Conservation (phyloP, 2,329 filamentous ascomycete species). For the Beauveria varroae region DNA sequence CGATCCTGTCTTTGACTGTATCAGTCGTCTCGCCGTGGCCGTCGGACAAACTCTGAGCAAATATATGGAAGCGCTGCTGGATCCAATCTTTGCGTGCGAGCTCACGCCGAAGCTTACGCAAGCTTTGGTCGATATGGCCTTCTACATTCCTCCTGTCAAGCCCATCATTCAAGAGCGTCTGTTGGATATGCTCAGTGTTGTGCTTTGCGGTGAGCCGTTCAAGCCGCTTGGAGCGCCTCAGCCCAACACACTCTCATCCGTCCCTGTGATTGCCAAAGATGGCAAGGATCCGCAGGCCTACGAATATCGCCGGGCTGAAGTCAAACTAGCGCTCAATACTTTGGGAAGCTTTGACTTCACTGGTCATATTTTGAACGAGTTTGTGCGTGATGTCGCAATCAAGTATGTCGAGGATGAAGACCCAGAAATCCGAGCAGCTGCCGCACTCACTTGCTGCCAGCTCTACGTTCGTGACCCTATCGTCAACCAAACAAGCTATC, state of each 20-base stretch:
- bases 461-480: slow-evolving; percentile 95
- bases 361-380: slow-evolving; percentile 91
- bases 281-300: slow-evolving; percentile 76
- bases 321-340: slow-evolving; percentile 88
- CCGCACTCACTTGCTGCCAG: slow-evolving; percentile 94
- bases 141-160: slow-evolving; percentile 94
- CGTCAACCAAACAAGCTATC: slow-evolving; percentile 93
- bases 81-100: slow-evolving; percentile 95
- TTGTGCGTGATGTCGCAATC: slow-evolving; percentile 95
- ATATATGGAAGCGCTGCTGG: slow-evolving; percentile 91
- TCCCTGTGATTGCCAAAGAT: slow-evolving; percentile 80
- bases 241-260: slow-evolving; percentile 67
- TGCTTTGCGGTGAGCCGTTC: slow-evolving; percentile 87
- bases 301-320: slow-evolving; percentile 74
- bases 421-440: slow-evolving; percentile 84
- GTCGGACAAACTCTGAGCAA: slow-evolving; percentile 96
- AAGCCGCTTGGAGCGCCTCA: slow-evolving; percentile 86
- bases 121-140: slow-evolving; percentile 95
- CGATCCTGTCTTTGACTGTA: slow-evolving; percentile 89
- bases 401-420: slow-evolving; percentile 98
- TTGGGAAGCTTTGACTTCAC: slow-evolving; percentile 97
- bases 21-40: slow-evolving; percentile 90
- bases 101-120: slow-evolving; percentile 90
- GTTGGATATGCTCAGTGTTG: slow-evolving; percentile 88
- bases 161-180: slow-evolving; percentile 88